Percentiles rank a stretch among this genome's conserved stretches.
phyloP scores from a whole-genome alignment of 495 filamentous ascomycete genomes.

The Penicillium steckii region DNA sequence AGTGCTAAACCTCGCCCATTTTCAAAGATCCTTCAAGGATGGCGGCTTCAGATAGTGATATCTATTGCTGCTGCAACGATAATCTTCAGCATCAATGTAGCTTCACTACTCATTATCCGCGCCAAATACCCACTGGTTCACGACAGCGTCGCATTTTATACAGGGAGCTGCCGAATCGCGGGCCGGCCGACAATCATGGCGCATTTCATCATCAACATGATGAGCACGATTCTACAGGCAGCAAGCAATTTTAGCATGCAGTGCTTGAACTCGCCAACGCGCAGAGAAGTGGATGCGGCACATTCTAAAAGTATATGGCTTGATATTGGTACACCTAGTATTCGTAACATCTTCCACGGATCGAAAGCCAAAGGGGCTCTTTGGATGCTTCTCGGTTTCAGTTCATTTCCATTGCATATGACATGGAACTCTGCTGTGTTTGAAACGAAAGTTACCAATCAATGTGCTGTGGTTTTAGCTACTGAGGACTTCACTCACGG shows the following conservation, averaged over 20 bases:
- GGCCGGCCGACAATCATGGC: background rate
- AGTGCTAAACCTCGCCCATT: no score
- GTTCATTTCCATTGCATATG: slow-evolving; percentile 23
- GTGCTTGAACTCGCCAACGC: slow-evolving; percentile 32
- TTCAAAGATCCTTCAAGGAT: no score
- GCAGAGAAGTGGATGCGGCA: slow-evolving; percentile 11
- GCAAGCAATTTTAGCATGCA: slow-evolving; percentile 38
- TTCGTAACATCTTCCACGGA: slow-evolving; percentile 31
- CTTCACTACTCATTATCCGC: slow-evolving; percentile 43
- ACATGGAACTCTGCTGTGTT: slow-evolving; percentile 12
- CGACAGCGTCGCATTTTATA: slow-evolving; percentile 28
- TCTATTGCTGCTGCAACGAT: background rate
- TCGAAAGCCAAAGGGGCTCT: slow-evolving; percentile 2
- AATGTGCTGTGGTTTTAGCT: no score
- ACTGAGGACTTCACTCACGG: no score
- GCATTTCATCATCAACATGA: slow-evolving; percentile 17
- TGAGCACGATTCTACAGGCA: slow-evolving; percentile 16
- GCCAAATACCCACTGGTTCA: slow-evolving; percentile 50
- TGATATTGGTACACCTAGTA: slow-evolving; percentile 39
- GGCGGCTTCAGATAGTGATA: no score
- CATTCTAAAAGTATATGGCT: slow-evolving; percentile 27
- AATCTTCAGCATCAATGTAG: background rate
- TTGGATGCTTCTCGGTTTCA: slow-evolving; percentile 16
- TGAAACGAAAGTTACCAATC: slow-evolving; percentile 27
- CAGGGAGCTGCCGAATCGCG: slow-evolving; percentile 2